A percentile compares a stretch with the other conserved stretches of the same genome.
phyloP scores from a whole-genome alignment of 495 filamentous ascomycete genomes.

The Trichocladium antarcticum region DNA sequence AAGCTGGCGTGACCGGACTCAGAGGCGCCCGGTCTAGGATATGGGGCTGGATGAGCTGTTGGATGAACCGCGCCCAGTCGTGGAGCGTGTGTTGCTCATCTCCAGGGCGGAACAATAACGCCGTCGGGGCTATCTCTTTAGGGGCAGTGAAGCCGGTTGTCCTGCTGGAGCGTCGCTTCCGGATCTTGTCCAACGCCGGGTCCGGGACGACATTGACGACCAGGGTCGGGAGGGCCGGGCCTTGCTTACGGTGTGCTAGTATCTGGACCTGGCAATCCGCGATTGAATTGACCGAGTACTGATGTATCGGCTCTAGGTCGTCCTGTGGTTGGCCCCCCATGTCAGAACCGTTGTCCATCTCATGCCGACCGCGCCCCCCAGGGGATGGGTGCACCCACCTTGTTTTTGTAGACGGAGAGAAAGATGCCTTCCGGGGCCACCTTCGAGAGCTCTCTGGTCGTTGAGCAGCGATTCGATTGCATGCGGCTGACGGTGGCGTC shows the following conservation, averaged over 20 bases:
- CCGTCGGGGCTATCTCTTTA: constrained; percentile 33
- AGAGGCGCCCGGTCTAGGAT: constrained; percentile 26
- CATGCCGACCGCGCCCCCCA: neutral
- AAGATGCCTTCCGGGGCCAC: constrained; percentile 29
- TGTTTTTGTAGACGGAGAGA: constrained; percentile 45
- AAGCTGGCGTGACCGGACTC: constrained; percentile 34
- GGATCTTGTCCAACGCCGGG: constrained; percentile 39
- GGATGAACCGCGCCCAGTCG: constrained; percentile 39
- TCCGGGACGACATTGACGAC: constrained; percentile 42
- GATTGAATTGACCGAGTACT: constrained; percentile 39
- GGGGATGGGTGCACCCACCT: constrained; percentile 26
- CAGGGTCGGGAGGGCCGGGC: constrained; percentile 39
- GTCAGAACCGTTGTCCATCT: neutral
- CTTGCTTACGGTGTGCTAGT: constrained; percentile 45
- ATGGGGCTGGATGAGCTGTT: constrained; percentile 30
- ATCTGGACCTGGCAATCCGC: constrained; percentile 42
- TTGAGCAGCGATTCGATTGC: constrained; percentile 18
- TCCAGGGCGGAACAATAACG: constrained; percentile 36
- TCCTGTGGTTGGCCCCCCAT: constrained; percentile 24
- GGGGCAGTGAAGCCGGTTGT: constrained; percentile 37
- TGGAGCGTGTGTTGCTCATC: constrained; percentile 30
- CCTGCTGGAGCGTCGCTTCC: constrained; percentile 47
- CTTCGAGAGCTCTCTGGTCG: constrained; percentile 22
- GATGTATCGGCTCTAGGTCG: constrained; percentile 40
- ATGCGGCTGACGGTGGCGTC: constrained; percentile 19